Conservation (phyloP, 169 alveolate genomes). For the Plasmodium adleri region DNA sequence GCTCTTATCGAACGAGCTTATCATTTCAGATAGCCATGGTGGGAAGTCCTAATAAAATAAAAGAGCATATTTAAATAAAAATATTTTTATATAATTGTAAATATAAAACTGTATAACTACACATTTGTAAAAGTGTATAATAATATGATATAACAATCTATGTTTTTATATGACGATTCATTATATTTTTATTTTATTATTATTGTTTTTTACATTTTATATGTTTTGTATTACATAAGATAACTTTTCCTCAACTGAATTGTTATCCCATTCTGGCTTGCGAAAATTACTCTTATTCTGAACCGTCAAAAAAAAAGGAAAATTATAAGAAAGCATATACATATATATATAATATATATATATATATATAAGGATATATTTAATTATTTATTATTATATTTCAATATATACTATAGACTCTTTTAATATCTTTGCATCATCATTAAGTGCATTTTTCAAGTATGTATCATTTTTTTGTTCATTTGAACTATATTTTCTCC, state of each 20-base stretch:
- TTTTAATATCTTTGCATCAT: constrained; percentile 38
- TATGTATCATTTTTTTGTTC: constrained; percentile 6
- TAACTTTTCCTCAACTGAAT: constrained; percentile 10
- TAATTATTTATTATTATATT: neutral
- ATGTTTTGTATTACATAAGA: constrained; percentile 24
- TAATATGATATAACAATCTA: no score
- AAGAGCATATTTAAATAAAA: neutral
- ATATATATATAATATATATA: neutral
- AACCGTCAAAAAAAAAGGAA: neutral
- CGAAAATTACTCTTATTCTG: constrained; percentile 49
- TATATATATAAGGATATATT: neutral
- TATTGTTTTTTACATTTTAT: no score
- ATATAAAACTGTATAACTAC: neutral
- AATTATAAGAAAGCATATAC: neutral
- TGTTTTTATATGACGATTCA: no score
- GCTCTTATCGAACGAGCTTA: constrained; percentile 33
- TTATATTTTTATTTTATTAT: no score
- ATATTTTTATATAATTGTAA: neutral
- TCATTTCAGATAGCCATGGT: constrained; percentile 67
- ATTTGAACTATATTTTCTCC: constrained; percentile 7
- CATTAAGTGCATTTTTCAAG: constrained; percentile 33
- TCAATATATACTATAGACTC: constrained; percentile 41
- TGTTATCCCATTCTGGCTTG: constrained; percentile 17
- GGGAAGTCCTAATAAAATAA: constrained; percentile 54
- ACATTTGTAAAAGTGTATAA: no score